Conservation (phyloP, 2,329 filamentous ascomycete genomes). For the Chaetomiaceae sp. region DNA sequence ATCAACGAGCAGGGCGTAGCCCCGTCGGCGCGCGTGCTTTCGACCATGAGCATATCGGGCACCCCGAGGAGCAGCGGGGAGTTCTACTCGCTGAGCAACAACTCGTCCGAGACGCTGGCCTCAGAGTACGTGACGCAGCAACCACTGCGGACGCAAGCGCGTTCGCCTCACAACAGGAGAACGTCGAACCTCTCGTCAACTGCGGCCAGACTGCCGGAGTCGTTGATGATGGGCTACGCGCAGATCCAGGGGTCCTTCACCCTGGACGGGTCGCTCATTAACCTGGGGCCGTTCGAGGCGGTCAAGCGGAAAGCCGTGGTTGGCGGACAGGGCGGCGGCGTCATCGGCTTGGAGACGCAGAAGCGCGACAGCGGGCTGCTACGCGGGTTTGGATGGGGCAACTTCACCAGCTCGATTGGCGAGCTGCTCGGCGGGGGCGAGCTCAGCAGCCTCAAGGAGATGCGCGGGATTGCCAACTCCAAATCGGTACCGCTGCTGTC, state of each 20-base stretch:
- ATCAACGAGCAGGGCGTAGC: constrained; percentile 52
- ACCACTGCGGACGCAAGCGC: constrained; percentile 29
- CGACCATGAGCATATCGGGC: constrained; percentile 67
- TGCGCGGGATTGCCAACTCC: constrained; percentile 80
- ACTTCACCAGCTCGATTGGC: constrained; percentile 78
- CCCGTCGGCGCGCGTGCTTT: constrained; percentile 63
- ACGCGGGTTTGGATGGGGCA: constrained; percentile 80
- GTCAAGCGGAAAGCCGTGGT: constrained; percentile 92
- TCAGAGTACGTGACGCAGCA: constrained; percentile 73
- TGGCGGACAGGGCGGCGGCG: constrained; percentile 78
- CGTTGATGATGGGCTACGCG: constrained; percentile 95
- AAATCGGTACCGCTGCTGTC: constrained; percentile 87
- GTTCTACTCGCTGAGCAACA: constrained; percentile 91
- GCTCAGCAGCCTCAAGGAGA: constrained; percentile 89
- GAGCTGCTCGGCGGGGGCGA: constrained; percentile 82
- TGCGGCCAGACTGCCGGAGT: constrained; percentile 56
- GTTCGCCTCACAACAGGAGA: constrained; percentile 42
- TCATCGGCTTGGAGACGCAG: constrained; percentile 68
- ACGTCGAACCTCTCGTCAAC: constrained; percentile 40
- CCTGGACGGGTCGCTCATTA: constrained; percentile 84
- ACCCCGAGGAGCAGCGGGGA: constrained; percentile 90
- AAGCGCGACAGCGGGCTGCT: constrained; percentile 76
- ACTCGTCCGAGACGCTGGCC: constrained; percentile 85
- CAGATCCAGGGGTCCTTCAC: constrained; percentile 90
- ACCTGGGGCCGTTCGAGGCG: constrained; percentile 84